phyloP scores from a whole-genome alignment of 2,329 filamentous ascomycete genomes.

The Colletotrichum sp. region DNA sequence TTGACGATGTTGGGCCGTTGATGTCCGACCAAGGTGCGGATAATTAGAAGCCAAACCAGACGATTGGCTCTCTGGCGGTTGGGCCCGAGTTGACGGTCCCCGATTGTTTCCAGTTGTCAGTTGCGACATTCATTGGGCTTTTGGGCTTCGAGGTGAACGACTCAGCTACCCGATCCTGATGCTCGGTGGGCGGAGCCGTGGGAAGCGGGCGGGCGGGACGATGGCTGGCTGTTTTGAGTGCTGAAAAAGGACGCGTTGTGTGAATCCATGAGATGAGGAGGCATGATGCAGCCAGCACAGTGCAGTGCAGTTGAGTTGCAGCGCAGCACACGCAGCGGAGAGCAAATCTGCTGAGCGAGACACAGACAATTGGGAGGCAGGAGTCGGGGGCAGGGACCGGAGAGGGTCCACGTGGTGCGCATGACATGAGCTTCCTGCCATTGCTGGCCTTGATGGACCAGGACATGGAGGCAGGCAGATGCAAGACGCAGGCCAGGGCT shows the following conservation, averaged over 20 bases:
- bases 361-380: neutral
- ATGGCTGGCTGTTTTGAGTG: neutral
- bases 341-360: neutral
- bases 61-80: neutral
- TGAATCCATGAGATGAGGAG: neutral
- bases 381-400: constrained; percentile 3
- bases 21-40: constrained; percentile 10
- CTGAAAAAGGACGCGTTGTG: neutral
- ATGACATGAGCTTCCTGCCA: constrained; percentile 11
- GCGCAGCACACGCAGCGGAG: neutral
- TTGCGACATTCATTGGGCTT: neutral
- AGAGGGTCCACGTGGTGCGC: constrained; percentile 24
- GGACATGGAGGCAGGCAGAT: neutral
- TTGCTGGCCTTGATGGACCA: neutral
- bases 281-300: neutral
- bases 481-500: neutral
- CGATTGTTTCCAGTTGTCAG: neutral
- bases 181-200: constrained; percentile 17
- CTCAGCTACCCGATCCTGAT: constrained; percentile 9
- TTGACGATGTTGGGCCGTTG: constrained; percentile 2
- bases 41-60: neutral
- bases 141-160: constrained; percentile 1
- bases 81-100: neutral
- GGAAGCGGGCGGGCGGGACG: constrained; percentile 12
- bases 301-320: neutral